These are phyloP conservation scores for Fusarium irregulare DNA, from an alignment of 2,329 filamentous ascomycete genomes.

Conservation along the genomic window DNA sequence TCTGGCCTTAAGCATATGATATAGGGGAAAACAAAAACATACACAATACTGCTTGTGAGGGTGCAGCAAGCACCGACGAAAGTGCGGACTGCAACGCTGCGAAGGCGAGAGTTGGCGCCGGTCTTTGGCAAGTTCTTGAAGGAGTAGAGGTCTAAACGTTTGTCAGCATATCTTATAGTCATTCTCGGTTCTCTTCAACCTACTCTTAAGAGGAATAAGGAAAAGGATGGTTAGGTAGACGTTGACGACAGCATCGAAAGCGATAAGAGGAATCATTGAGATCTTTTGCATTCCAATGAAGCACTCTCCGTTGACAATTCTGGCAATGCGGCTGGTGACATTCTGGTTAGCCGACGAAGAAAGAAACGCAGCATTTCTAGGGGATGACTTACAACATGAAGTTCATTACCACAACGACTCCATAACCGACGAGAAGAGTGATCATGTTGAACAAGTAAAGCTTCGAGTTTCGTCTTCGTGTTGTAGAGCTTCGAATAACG, in stretches of 20 bases:
- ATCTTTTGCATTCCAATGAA: conserved; percentile 70
- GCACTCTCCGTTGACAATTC: conserved; percentile 65
- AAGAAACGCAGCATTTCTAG: neutral
- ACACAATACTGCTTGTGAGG: conserved; percentile 68
- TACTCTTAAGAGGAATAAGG: conserved; percentile 68
- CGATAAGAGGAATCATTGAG: conserved; percentile 70
- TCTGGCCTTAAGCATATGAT: neutral
- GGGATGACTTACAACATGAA: conserved; percentile 67
- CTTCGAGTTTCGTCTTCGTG: conserved; percentile 64
- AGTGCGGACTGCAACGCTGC: conserved; percentile 66
- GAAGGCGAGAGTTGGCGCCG: conserved; percentile 57
- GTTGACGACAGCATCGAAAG: conserved; percentile 70
- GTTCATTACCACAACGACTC: conserved; percentile 65
- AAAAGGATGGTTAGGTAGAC: conserved; percentile 73
- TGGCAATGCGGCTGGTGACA: conserved; percentile 63
- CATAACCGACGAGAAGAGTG: conserved; percentile 62
- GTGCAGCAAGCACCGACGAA: conserved; percentile 70
- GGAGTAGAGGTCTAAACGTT: conserved; percentile 62
- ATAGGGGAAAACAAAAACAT: conserved; percentile 37
- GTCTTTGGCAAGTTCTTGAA: conserved; percentile 61
- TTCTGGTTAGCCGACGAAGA: neutral
- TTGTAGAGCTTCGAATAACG: conserved; percentile 66
- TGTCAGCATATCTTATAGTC: neutral
- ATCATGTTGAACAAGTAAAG: conserved; percentile 71
- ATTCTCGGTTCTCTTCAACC: conserved; percentile 21